Conservation (phyloP, 257 asterid species). For the Gentiana straminea region DNA sequence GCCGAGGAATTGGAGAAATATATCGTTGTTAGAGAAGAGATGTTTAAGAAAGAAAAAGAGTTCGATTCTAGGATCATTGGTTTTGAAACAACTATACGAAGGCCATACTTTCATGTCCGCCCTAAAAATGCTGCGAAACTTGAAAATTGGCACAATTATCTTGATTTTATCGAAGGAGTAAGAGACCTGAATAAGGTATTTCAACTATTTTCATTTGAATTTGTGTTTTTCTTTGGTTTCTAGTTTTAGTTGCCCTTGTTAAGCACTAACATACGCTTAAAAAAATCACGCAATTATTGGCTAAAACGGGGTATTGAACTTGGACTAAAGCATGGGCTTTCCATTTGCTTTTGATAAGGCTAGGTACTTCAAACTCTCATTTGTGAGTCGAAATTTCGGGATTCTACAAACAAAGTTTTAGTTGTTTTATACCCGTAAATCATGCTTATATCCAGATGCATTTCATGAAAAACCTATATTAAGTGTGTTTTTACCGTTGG, state of each 20-base stretch:
- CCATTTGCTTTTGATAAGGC: conserved; percentile 93
- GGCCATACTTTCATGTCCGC: conserved; percentile 98
- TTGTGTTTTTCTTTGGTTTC: conserved; percentile 22
- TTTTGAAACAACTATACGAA: conserved; percentile 85
- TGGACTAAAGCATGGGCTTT: conserved; percentile 97
- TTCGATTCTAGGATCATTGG: conserved; percentile 81
- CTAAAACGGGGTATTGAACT: conserved; percentile 94
- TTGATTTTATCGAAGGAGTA: conserved; percentile 77
- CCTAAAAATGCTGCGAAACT: conserved; percentile 84
- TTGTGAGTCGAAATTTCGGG: conserved; percentile 96
- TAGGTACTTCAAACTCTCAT: conserved; percentile 95
- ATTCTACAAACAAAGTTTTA: too few species aligned
- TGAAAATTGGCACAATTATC: conserved; percentile 95
- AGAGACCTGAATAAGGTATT: conserved; percentile 89
- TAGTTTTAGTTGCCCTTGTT: conserved; percentile 84
- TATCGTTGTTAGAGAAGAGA: conserved; percentile 82
- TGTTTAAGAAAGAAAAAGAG: conserved; percentile 84
- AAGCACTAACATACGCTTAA: conserved; percentile 89
- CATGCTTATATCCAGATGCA: too few species aligned
- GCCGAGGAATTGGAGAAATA: conserved; percentile 98
- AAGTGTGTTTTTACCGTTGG: too few species aligned
- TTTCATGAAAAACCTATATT: too few species aligned
- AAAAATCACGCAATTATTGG: conserved; percentile 93
- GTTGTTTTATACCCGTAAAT: too few species aligned
- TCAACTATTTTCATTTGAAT: conserved; percentile 19